A percentile compares a stretch with the other conserved stretches of the same genome.
phyloP scores from a whole-genome alignment of 768 basidiomycete species.

The Lentinus brumalis region DNA sequence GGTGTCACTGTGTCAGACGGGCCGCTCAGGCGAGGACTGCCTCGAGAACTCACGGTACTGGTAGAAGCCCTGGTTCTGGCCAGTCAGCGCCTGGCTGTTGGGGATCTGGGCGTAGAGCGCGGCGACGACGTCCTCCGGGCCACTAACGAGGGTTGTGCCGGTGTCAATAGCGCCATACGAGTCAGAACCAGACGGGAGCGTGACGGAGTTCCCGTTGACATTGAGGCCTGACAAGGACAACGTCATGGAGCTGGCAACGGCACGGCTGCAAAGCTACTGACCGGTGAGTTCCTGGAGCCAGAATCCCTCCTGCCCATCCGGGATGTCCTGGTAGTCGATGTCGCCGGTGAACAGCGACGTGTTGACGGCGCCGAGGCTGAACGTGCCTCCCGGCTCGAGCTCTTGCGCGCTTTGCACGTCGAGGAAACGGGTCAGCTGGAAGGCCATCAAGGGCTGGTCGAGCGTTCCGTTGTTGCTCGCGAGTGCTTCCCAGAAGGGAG shows the following conservation, averaged over 20 bases:
- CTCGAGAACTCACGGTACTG: slow-evolving; percentile 58
- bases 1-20: no score
- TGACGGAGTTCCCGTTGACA: slow-evolving; percentile 57
- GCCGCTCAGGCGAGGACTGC: not conserved
- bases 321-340: slow-evolving; percentile 79
- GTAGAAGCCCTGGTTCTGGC: slow-evolving; percentile 78
- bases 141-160: slow-evolving; percentile 93
- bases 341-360: slow-evolving; percentile 74
- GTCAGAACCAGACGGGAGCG: slow-evolving; percentile 44
- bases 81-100: slow-evolving; percentile 60
- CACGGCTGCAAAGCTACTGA: slow-evolving; percentile 29
- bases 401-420: slow-evolving; percentile 31
- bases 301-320: slow-evolving; percentile 56
- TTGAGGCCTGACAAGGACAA: slow-evolving; percentile 47
- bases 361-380: slow-evolving; percentile 73
- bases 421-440: slow-evolving; percentile 71
- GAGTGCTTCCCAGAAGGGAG: slow-evolving; percentile 86
- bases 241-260: not conserved
- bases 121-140: slow-evolving; percentile 61
- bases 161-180: slow-evolving; percentile 90
- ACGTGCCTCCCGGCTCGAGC: slow-evolving; percentile 70
- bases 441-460: slow-evolving; percentile 75
- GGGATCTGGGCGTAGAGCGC: slow-evolving; percentile 78
- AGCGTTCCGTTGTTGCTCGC: slow-evolving; percentile 55
- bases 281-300: slow-evolving; percentile 78